Evolutionary conservation across 2,329 filamentous ascomycete species (phyloP).

Genomic region (Didymella segeticola): DNA sequence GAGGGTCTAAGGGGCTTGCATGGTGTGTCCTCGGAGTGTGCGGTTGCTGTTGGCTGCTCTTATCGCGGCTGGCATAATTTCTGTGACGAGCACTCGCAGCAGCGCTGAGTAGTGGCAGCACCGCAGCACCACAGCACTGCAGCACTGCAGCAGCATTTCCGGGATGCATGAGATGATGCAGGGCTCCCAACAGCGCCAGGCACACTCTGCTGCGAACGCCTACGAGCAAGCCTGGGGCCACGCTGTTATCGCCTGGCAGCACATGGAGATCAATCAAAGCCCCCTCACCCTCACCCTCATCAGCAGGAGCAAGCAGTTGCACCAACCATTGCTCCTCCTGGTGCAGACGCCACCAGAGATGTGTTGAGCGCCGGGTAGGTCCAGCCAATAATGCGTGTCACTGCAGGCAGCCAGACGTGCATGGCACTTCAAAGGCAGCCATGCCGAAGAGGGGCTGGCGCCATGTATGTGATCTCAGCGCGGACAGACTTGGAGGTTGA

Average conservation of each 20-base stretch:
- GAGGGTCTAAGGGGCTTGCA: slow-evolving; percentile 6
- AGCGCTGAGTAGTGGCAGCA: background rate
- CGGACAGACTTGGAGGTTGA: background rate
- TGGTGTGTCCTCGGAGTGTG: too few relatives aligned
- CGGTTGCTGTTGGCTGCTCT: slow-evolving; percentile 5
- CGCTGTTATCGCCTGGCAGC: slow-evolving; percentile 7
- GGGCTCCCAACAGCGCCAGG: slow-evolving; percentile 13
- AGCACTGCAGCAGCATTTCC: background rate
- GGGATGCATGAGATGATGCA: slow-evolving; percentile 1
- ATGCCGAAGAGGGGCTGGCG: slow-evolving; percentile 7
- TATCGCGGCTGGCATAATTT: slow-evolving; percentile 18
- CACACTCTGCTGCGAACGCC: slow-evolving; percentile 3
- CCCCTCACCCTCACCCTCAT: background rate
- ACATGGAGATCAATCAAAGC: background rate
- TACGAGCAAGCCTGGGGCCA: too few relatives aligned
- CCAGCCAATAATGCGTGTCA: slow-evolving; percentile 6
- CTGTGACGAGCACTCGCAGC: slow-evolving; percentile 6
- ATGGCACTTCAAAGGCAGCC: slow-evolving; percentile 12
- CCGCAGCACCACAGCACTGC: background rate
- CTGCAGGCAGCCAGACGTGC: slow-evolving; percentile 3
- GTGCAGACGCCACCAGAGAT: slow-evolving; percentile 11
- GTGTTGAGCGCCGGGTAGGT: slow-evolving; percentile 17
- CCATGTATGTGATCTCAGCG: slow-evolving; percentile 7
- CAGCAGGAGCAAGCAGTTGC: too few relatives aligned
- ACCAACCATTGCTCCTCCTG: background rate